These are phyloP conservation scores for Amniculicola lignicola DNA, from an alignment of 495 filamentous ascomycete genomes.

Conservation along the genomic window DNA sequence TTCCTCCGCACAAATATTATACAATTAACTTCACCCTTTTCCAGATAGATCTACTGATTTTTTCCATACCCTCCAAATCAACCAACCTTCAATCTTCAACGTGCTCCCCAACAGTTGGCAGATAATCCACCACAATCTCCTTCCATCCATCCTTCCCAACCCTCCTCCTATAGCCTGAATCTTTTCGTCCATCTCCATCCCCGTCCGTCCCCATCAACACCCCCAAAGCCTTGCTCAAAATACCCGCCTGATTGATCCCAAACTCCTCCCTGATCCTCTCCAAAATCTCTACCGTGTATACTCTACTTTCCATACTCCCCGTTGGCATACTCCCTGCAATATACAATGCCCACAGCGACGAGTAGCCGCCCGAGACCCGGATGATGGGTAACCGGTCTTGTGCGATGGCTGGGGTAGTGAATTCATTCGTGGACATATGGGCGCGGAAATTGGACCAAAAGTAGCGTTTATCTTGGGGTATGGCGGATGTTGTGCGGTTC, in stretches of 20 bases:
- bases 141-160: too few species aligned
- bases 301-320: constrained; percentile 10
- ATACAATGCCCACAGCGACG: constrained; percentile 18
- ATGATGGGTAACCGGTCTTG: constrained; percentile 18
- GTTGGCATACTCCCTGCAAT: constrained; percentile 15
- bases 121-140: too few species aligned
- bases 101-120: too few species aligned
- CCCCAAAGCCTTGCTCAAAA: constrained; percentile 5
- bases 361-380: constrained; percentile 22
- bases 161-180: too few species aligned
- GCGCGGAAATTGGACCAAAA: constrained; percentile 23
- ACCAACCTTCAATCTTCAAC: too few species aligned
- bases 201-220: constrained; percentile 5
- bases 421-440: not conserved
- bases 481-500: not conserved
- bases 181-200: too few species aligned
- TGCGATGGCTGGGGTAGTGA: not conserved
- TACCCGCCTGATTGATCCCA: constrained; percentile 23
- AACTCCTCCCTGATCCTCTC: constrained; percentile 8
- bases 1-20: too few species aligned
- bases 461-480: not conserved
- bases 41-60: too few species aligned
- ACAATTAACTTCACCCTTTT: too few species aligned
- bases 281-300: constrained; percentile 7
- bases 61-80: too few species aligned